Evolutionary conservation across 2,329 filamentous ascomycete species (phyloP).

Genomic region (Plenodomus biglobosus): DNA sequence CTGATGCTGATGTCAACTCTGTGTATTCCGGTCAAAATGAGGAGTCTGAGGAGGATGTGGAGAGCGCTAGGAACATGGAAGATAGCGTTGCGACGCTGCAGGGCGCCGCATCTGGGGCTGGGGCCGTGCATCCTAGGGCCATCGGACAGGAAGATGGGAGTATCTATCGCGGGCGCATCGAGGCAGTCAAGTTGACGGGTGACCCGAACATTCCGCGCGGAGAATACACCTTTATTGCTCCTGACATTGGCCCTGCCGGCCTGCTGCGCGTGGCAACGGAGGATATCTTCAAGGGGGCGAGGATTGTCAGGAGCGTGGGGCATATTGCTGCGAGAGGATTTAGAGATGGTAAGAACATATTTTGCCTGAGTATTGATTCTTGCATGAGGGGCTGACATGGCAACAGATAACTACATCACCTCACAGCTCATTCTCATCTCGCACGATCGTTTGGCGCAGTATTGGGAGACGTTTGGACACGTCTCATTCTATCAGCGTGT

Average conservation of each 20-base stretch:
- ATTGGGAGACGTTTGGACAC: slow-evolving; percentile 67
- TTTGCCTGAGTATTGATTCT: neutral
- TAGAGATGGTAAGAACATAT: slow-evolving; percentile 61
- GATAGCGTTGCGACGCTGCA: slow-evolving; percentile 44
- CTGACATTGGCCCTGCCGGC: slow-evolving; percentile 71
- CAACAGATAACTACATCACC: slow-evolving; percentile 69
- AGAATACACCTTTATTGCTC: slow-evolving; percentile 76
- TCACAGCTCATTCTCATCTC: slow-evolving; percentile 78
- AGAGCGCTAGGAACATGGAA: slow-evolving; percentile 36
- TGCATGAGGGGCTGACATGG: slow-evolving; percentile 1
- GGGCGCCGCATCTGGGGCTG: slow-evolving; percentile 1
- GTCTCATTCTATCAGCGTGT: slow-evolving; percentile 54
- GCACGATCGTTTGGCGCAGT: slow-evolving; percentile 74
- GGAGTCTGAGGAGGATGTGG: slow-evolving; percentile 13
- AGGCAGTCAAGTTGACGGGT: slow-evolving; percentile 88
- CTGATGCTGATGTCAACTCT: no score
- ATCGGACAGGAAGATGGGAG: slow-evolving; percentile 15
- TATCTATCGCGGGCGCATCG: slow-evolving; percentile 67
- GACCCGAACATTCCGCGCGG: slow-evolving; percentile 88
- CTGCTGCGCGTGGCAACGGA: slow-evolving; percentile 66
- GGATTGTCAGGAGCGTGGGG: slow-evolving; percentile 72
- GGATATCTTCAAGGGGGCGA: slow-evolving; percentile 69
- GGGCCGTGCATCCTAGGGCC: neutral
- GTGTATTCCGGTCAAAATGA: no score
- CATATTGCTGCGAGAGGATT: slow-evolving; percentile 79